Conservation (phyloP, 108 stramenopile genomes). For the Fragilariopsis cylindrus region DNA sequence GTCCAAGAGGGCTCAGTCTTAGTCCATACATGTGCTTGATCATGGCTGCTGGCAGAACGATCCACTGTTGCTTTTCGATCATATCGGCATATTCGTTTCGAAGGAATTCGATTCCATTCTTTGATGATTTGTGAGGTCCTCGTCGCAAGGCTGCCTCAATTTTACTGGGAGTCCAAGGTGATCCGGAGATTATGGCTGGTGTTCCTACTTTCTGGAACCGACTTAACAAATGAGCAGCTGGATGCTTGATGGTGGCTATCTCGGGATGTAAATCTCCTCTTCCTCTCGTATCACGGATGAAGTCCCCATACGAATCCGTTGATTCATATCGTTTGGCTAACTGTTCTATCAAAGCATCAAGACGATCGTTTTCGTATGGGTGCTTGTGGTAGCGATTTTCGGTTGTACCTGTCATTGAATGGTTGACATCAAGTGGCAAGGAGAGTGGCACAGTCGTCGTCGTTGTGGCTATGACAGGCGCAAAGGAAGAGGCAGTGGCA, state of each 20-base stretch:
- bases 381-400: too few species aligned
- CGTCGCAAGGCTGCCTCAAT: slow-evolving; percentile 8
- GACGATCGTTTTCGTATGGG: too few species aligned
- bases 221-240: slow-evolving; percentile 22
- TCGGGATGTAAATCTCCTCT: neutral
- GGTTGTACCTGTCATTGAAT: too few species aligned
- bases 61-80: slow-evolving; percentile 32
- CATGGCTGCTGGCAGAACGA: slow-evolving; percentile 25
- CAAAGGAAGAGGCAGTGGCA: too few species aligned
- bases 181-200: slow-evolving; percentile 28
- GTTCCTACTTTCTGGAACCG: slow-evolving; percentile 27
- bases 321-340: too few species aligned
- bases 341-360: too few species aligned
- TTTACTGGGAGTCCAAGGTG: slow-evolving; percentile 13
- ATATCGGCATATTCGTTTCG: slow-evolving; percentile 26
- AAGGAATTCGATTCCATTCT: slow-evolving; percentile 16
- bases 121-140: slow-evolving; percentile 24
- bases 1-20: slow-evolving; percentile 28
- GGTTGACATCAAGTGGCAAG: too few species aligned
- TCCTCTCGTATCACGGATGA: neutral
- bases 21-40: slow-evolving; percentile 21
- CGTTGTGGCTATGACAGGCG: too few species aligned
- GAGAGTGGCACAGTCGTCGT: too few species aligned
- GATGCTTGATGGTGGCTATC: slow-evolving; percentile 3
- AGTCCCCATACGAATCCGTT: neutral